These are phyloP conservation scores for Cicer bijugum DNA, from an alignment of 306 rosid genomes.

Conservation along the genomic window DNA sequence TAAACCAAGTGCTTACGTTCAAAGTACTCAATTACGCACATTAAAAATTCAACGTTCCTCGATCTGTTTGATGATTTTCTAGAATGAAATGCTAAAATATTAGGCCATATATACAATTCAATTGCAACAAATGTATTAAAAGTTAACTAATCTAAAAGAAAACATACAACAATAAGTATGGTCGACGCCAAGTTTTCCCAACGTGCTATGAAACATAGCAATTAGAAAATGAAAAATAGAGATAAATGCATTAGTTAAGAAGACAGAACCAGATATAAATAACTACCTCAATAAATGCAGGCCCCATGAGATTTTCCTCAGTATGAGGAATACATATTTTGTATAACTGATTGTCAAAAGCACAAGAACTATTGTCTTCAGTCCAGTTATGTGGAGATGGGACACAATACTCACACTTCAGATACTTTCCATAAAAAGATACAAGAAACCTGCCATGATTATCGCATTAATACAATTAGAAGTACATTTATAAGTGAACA, in stretches of 20 bases:
- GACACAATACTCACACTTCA: conserved; percentile 55
- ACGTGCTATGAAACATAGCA: conserved; percentile 20
- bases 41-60: conserved; percentile 1
- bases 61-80: conserved; percentile 27
- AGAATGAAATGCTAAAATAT: background rate
- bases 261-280: conserved; percentile 32
- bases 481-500: conserved; percentile 34
- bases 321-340: conserved; percentile 74
- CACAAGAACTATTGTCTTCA: conserved; percentile 54
- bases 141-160: conserved; percentile 27
- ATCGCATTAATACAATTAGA: conserved; percentile 41
- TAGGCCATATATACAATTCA: background rate
- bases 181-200: conserved; percentile 25
- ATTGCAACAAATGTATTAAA: background rate
- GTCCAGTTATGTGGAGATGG: conserved; percentile 58
- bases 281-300: conserved; percentile 91
- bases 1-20: conserved; percentile 11
- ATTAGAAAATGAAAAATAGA: conserved; percentile 21
- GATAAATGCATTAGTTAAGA: conserved; percentile 25
- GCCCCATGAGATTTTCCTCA: conserved; percentile 72
- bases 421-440: conserved; percentile 89
- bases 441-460: conserved; percentile 79
- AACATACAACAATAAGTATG: conserved; percentile 6
- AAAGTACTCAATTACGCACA: conserved; percentile 12
- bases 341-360: conserved; percentile 65